phyloP scores from a whole-genome alignment of 2,329 filamentous ascomycete genomes.

The Monosporascus sp. region DNA sequence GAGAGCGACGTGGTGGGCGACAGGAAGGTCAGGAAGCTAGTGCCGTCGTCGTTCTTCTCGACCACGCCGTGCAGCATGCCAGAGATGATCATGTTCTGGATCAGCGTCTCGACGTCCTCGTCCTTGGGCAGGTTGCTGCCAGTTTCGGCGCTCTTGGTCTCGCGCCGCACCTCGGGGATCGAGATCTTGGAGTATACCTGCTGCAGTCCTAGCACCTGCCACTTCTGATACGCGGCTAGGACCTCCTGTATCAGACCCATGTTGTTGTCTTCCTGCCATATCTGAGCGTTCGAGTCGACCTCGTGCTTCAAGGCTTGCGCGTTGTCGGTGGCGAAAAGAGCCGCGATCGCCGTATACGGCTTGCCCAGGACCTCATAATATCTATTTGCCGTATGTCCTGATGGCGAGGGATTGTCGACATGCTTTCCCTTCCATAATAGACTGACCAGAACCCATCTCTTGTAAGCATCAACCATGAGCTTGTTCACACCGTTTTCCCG shows the following conservation, averaged over 20 bases:
- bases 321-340: constrained; percentile 55
- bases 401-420: constrained; percentile 49
- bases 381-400: constrained; percentile 35
- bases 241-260: constrained; percentile 64
- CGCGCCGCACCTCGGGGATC: constrained; percentile 44
- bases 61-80: constrained; percentile 49
- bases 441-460: constrained; percentile 79
- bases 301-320: constrained; percentile 58
- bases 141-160: constrained; percentile 50
- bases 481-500: constrained; percentile 60
- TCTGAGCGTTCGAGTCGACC: constrained; percentile 47
- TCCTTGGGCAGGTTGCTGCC: constrained; percentile 36
- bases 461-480: constrained; percentile 84
- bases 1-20: constrained; percentile 36
- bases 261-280: constrained; percentile 71
- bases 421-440: constrained; percentile 64
- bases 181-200: constrained; percentile 62
- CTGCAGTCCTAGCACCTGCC: constrained; percentile 68
- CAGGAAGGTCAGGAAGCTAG: constrained; percentile 47
- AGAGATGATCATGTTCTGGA: constrained; percentile 50
- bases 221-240: constrained; percentile 64
- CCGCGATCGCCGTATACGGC: constrained; percentile 65
- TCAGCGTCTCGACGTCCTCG: constrained; percentile 38
- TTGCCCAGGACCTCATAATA: constrained; percentile 53
- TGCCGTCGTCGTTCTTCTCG: constrained; percentile 37